Evolutionary conservation across 495 filamentous ascomycete genomes (phyloP).

Genomic region (Aspergillus taichungensis): DNA sequence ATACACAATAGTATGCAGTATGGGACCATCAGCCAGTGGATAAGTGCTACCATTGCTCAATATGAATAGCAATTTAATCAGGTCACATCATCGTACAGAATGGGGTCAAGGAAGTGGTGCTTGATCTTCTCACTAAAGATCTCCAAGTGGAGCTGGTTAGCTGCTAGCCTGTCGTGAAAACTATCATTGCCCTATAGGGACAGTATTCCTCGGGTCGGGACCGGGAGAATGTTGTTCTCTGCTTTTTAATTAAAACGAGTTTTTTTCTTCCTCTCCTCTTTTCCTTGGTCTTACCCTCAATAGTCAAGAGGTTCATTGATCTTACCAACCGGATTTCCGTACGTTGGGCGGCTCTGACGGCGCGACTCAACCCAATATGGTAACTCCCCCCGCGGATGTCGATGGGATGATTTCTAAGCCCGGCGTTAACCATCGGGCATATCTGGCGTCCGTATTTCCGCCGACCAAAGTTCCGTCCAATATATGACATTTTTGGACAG

Average conservation of each 20-base stretch:
- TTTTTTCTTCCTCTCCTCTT: background rate
- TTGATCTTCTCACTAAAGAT: slow-evolving; percentile 7
- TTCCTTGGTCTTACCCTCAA: background rate
- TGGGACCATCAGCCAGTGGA: too few relatives aligned
- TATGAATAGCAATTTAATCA: too few relatives aligned
- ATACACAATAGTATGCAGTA: too few relatives aligned
- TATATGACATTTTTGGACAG: too few relatives aligned
- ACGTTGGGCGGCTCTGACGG: slow-evolving; percentile 6
- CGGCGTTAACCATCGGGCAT: slow-evolving; percentile 3
- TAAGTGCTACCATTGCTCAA: too few relatives aligned
- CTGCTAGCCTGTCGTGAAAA: background rate
- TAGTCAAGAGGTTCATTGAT: background rate
- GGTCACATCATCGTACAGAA: too few relatives aligned
- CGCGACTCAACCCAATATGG: slow-evolving; percentile 7
- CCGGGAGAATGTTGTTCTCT: background rate
- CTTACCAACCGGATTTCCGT: background rate
- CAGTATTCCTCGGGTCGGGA: slow-evolving; percentile 1
- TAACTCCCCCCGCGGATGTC: slow-evolving; percentile 7
- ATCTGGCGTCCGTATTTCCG: slow-evolving; percentile 9
- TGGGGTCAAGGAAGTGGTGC: background rate
- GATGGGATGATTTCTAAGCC: background rate
- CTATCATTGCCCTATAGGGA: slow-evolving; percentile 13
- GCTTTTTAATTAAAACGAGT: background rate
- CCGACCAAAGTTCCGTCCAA: background rate
- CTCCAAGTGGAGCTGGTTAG: background rate